A percentile compares a stretch with the other conserved stretches of the same genome.
phyloP scores from a whole-genome alignment of 176 grass and related monocot genomes.

The Eragrostis nindensis region DNA sequence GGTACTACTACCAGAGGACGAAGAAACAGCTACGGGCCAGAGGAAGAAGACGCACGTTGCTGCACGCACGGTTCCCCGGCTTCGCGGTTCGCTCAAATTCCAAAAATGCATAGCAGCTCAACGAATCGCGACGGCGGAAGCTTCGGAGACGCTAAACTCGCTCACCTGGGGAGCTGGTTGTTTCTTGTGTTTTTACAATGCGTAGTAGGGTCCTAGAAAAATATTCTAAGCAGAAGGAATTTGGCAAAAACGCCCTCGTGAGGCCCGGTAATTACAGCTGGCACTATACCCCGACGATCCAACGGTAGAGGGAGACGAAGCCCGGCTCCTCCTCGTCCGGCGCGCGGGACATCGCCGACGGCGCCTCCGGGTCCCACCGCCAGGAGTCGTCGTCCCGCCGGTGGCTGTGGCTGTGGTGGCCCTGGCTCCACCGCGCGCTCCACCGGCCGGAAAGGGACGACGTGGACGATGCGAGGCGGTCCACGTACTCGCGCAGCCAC shows the following conservation, averaged over 20 bases:
- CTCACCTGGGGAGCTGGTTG: constrained; percentile 14
- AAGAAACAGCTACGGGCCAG: not conserved
- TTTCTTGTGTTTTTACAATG: constrained; percentile 43
- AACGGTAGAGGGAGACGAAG: constrained; percentile 66
- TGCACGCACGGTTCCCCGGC: constrained; percentile 14
- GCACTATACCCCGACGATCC: constrained; percentile 69
- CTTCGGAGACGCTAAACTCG: constrained; percentile 34
- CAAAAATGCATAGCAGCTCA: constrained; percentile 8
- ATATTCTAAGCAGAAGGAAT: constrained; percentile 28
- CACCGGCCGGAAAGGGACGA: constrained; percentile 73
- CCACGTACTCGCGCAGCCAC: constrained; percentile 88
- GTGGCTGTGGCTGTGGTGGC: constrained; percentile 49
- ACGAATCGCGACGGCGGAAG: constrained; percentile 15
- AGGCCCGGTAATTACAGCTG: constrained; percentile 47
- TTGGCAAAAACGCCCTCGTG: constrained; percentile 41
- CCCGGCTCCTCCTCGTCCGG: constrained; percentile 52
- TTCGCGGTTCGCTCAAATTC: not conserved
- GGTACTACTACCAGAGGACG: not conserved
- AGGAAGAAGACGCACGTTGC: constrained; percentile 29
- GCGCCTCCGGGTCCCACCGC: constrained; percentile 69
- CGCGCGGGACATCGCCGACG: constrained; percentile 13
- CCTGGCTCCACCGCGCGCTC: constrained; percentile 78
- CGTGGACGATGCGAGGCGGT: constrained; percentile 76
- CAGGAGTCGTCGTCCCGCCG: constrained; percentile 44
- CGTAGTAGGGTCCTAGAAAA: constrained; percentile 7